phyloP scores from a whole-genome alignment of 306 rosid genomes.

The Psophocarpus tetragonolobus region DNA sequence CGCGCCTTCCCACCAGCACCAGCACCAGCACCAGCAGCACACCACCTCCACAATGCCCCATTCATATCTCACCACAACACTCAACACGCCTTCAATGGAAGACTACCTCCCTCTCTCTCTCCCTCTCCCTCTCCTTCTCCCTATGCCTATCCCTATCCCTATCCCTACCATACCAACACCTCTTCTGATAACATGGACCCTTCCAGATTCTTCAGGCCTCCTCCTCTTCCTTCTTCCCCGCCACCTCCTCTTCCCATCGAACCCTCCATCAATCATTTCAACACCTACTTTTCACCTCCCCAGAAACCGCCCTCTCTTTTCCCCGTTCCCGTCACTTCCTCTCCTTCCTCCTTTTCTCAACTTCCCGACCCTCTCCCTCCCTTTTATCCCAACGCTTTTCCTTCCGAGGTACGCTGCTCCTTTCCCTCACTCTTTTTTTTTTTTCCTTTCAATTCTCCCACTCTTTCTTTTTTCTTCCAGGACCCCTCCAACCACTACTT shows the following conservation, averaged over 20 bases:
- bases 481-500: constrained; percentile 31
- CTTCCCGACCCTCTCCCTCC: constrained; percentile 49
- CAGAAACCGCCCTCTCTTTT: constrained; percentile 54
- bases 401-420: constrained; percentile 51
- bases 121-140: constrained; percentile 36
- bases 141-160: constrained; percentile 36
- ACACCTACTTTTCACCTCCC: constrained; percentile 48
- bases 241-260: constrained; percentile 81
- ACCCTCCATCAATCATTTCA: constrained; percentile 36
- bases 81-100: constrained; percentile 19
- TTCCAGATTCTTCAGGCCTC: constrained; percentile 42
- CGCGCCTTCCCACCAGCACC: too few species aligned
- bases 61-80: background rate
- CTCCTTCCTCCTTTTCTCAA: constrained; percentile 52
- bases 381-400: constrained; percentile 55
- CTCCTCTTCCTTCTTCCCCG: constrained; percentile 73
- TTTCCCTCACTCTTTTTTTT: background rate
- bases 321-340: constrained; percentile 52
- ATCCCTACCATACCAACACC: constrained; percentile 29
- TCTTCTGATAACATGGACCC: constrained; percentile 42
- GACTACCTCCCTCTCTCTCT: constrained; percentile 39
- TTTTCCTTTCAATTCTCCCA: too few species aligned
- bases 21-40: too few species aligned
- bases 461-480: background rate
- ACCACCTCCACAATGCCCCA: too few species aligned